Evolutionary conservation across 139 green algal genomes (phyloP), one percentile per base, ranked within the genome.

Genomic region (Volvox africanus): DNA sequence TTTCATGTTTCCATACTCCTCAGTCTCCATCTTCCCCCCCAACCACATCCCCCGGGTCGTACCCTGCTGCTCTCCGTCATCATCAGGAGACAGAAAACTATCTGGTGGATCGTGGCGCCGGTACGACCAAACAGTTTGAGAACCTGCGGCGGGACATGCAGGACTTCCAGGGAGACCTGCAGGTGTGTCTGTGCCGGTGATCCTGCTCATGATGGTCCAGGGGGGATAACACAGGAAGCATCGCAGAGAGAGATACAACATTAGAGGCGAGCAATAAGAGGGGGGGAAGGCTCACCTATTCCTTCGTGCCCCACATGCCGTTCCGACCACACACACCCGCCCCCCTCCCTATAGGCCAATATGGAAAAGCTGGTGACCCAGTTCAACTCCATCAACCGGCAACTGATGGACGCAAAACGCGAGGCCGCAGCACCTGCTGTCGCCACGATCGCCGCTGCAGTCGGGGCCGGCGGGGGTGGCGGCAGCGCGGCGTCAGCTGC

Each of bases 21-120:
- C 44, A n/a, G n/a, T n/a, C 44, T 9, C 44, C 44, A 9, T 9
- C 44, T 9, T 5, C 44, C 12, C 37, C 28, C n/a, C 28, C 9
- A 44, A 2, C 32, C 73, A 36, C 73, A 80, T 19, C 28, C 28
- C 44, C 16, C 28, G n/a, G 26, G n/a, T 9, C 26, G 28, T 22
- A 33, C 20, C 26, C 73, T 80, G 28, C 35, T 80, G 17, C 50
- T 24, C 24, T 28, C 32, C 61, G 30, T 76, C 81, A 13, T 14
- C 26, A 3, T 69, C 86, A 90, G 87, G 87, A 91, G 11, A 91
- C 87, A 12, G 87, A 91, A 62, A 91, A 91, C 55, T 91, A 91
- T 75, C 20, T 91, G 87, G 76, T 91, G 61, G 87, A 91, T 14
- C 76, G 87, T 6, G 36, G 75, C 19, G 35, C 76, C 61, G 87